phyloP scores from a whole-genome alignment of 2,329 filamentous ascomycete species.

The Calonectria hongkongensis region DNA sequence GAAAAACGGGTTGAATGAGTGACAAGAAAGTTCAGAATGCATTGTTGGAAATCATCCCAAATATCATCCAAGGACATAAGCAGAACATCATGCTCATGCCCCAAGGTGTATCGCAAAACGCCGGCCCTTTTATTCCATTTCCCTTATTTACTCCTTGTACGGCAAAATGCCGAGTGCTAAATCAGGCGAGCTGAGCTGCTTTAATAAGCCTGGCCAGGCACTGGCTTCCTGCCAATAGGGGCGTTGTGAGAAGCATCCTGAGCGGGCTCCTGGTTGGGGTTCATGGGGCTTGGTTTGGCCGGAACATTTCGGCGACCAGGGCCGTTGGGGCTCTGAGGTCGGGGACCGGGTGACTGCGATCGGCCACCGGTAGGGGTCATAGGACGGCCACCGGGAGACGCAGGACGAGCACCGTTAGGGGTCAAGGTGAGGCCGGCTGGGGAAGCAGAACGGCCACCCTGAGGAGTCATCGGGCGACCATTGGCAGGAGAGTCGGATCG shows the following conservation, averaged over 20 bases:
- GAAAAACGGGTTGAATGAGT: slow-evolving; percentile 48
- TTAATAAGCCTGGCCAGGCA: slow-evolving; percentile 73
- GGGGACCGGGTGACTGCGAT: slow-evolving; percentile 52
- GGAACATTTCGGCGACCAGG: slow-evolving; percentile 64
- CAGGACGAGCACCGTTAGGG: slow-evolving; percentile 49
- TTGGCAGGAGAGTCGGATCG: slow-evolving; percentile 63
- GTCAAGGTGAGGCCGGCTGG: slow-evolving; percentile 59
- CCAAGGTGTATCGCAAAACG: slow-evolving; percentile 56
- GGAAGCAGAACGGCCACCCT: slow-evolving; percentile 55
- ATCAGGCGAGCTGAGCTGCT: slow-evolving; percentile 36
- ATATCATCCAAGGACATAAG: slow-evolving; percentile 50
- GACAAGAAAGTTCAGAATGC: slow-evolving; percentile 50
- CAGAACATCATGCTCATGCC: slow-evolving; percentile 50
- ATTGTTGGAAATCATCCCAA: slow-evolving; percentile 49
- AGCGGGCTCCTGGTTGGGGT: slow-evolving; percentile 60
- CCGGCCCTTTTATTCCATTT: slow-evolving; percentile 54
- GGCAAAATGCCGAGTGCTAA: slow-evolving; percentile 41
- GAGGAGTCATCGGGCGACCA: slow-evolving; percentile 53
- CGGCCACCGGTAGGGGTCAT: slow-evolving; percentile 46
- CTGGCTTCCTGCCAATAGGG: slow-evolving; percentile 72
- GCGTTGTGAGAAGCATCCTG: slow-evolving; percentile 61
- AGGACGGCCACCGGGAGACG: slow-evolving; percentile 50
- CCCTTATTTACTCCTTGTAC: slow-evolving; percentile 46
- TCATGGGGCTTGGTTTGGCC: slow-evolving; percentile 69
- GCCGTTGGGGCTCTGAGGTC: slow-evolving; percentile 65